phyloP scores from a whole-genome alignment of 2,329 filamentous ascomycete genomes.

The Scedosporium boydii region DNA sequence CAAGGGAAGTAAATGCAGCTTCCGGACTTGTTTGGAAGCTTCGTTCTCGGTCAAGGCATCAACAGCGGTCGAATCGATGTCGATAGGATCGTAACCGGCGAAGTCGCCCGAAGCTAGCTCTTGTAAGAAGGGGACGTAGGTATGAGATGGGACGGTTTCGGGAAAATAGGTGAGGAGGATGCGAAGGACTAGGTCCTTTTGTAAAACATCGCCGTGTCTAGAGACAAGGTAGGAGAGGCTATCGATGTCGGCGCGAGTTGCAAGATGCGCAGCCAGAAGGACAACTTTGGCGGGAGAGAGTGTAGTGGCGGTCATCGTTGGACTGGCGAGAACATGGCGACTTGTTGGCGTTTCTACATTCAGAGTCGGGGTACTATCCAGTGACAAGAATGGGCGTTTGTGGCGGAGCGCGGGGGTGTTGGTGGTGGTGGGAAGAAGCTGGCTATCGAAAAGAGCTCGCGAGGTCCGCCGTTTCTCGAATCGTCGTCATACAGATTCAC shows the following conservation, averaged over 20 bases:
- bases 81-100: conserved; percentile 25
- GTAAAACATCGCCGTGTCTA: conserved; percentile 46
- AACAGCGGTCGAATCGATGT: conserved; percentile 48
- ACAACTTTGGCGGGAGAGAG: conserved; percentile 60
- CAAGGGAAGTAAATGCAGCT: conserved; percentile 53
- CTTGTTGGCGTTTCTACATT: not conserved
- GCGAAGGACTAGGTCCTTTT: conserved; percentile 56
- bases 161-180: conserved; percentile 71
- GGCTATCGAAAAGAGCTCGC: too few relatives aligned
- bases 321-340: not conserved
- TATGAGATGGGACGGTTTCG: conserved; percentile 54
- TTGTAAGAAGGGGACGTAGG: conserved; percentile 53
- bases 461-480: too few relatives aligned
- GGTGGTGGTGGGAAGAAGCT: not conserved
- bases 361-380: not conserved
- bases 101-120: conserved; percentile 43
- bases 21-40: conserved; percentile 53
- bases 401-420: not conserved
- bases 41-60: conserved; percentile 50
- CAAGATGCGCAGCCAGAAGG: conserved; percentile 62
- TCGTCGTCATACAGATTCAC: too few relatives aligned
- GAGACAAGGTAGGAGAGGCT: conserved; percentile 51
- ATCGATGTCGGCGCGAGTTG: conserved; percentile 55
- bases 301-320: conserved; percentile 10
- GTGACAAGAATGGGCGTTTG: not conserved